A percentile compares a stretch with the other conserved stretches of the same genome.
Evolutionary conservation across 106 monocot genomes (phyloP).

Genomic region (Apostasia shenzhenica): DNA sequence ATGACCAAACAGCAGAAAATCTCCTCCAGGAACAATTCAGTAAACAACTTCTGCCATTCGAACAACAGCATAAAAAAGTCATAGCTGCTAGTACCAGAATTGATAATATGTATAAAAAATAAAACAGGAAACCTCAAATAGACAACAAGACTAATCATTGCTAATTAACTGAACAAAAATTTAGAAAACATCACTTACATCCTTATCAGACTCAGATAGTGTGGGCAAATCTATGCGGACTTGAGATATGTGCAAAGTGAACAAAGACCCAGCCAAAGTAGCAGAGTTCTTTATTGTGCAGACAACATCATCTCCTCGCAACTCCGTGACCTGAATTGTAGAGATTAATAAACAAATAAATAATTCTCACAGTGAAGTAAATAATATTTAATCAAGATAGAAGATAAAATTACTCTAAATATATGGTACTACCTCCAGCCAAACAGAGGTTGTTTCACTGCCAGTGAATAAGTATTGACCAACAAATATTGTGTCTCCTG

Average conservation of each 20-base stretch:
- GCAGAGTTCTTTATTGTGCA: constrained; percentile 86
- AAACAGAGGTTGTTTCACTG: constrained; percentile 86
- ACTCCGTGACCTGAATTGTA: constrained; percentile 56
- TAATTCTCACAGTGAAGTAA: background rate
- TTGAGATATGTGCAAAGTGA: constrained; percentile 77
- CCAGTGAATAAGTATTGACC: constrained; percentile 91
- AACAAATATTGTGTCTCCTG: constrained; percentile 73
- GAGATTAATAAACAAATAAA: background rate
- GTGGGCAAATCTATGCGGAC: constrained; percentile 78
- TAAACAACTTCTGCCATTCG: too few relatives aligned
- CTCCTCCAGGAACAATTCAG: too few relatives aligned
- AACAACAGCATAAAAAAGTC: too few relatives aligned
- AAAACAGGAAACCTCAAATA: background rate
- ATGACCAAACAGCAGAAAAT: too few relatives aligned
- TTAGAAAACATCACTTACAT: constrained; percentile 25
- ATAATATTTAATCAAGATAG: background rate
- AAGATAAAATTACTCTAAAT: too few relatives aligned
- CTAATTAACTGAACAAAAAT: background rate
- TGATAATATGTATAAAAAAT: too few relatives aligned
- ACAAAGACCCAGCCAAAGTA: constrained; percentile 72
- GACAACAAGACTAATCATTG: too few relatives aligned
- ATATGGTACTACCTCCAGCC: constrained; percentile 56
- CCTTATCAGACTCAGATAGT: constrained; percentile 81
- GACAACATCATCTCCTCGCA: constrained; percentile 75
- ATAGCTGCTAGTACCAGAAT: too few relatives aligned